Base-by-base conservation (phyloP, 129 eudicot species). In the Centaurea solstitialis region DNA sequence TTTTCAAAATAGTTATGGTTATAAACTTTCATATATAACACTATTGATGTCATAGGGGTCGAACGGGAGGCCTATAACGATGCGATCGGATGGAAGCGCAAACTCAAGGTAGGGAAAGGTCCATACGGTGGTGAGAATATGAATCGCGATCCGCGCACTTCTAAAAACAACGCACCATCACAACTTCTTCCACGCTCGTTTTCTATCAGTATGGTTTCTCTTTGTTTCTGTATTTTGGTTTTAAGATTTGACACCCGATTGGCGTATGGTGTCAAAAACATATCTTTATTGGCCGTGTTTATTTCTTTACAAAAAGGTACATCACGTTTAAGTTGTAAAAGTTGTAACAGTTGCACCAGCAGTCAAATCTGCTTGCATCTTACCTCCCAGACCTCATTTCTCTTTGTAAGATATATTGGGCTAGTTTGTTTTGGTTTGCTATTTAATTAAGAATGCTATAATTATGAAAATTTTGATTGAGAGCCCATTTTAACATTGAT, bases 51-150 rank as follows among this genome's bases (percentile, higher is more conserved):
- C 0, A 0, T 45, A 73, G 84, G 73, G 37, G 18, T 73, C 37
- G 24, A 41, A 4, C 24, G 38, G 53, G 72, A 22, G 18, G 74
- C 21, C 1, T 18, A 68, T 47, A 30, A 13, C 38, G 13, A 76
- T 7, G 23, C 9, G 35, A 50, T 35, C 4, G 41, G 7, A 9
- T 50, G 61, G 28, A 76, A 69, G 39, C 23, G 43, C 15, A 18
- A 57, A 68, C 4, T 57, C 26, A 76, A 76, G 81, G 37, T 10
- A 21, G 81, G 72, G 61, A 82, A 82, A 64, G 81, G 81, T 68
- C 72, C 81, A 9, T 82, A 76, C 62, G 85, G 85, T 57, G 81
- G 81, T 23, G 81, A 64, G 7, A 76, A 76, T 40, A 76, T 82
- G 47, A 39, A 82, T 23, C 81, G 37, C 7, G 77, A 69, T 17